Base-by-base conservation (phyloP, 2,329 filamentous ascomycete species). In the Nemania diffusa region DNA sequence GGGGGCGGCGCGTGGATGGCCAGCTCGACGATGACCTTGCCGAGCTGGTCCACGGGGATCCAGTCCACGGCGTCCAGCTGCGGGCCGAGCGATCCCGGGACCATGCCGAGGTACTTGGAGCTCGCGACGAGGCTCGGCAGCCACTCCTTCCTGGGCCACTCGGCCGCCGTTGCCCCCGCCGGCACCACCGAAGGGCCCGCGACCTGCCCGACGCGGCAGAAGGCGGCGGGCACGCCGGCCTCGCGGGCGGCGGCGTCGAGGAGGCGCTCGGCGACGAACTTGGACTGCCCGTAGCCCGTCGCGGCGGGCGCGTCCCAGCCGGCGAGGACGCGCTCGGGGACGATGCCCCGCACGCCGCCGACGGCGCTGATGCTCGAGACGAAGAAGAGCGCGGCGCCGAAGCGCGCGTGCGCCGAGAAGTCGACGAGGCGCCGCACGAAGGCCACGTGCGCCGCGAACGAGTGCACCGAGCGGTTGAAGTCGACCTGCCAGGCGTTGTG, bases 51-150 rank as follows among this genome's bases (percentile, higher is more conserved):
- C 9, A 73, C 69, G 2, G 72, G 68, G 44, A 73, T 53, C 69
- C 70, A 73, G 34, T 74, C 72, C 7, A 74, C 29, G 7, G 17
- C 27, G 6, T 66, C 61, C 22, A 67, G 46, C 17, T 24, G 46
- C 24, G 50, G 24, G 7, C 70, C 72, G 13, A 75, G 64, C 9
- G 69, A 64, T 3, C 32, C 50, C 0, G 74, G 75, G 5, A 77
- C 34, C 40, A 68, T 71, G 2, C 71, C 70, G 9, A 73, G 57
- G 37, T 71, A 68, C 29, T 62, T 67, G 5, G 71, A 71, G 57
- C 73, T 74, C 4, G 71, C 68, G 22, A 75, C 62, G n/a, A 73
- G 15, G 27, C 73, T 73, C 15, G 73, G 71, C n/a, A 74, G 24
- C 73, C 72, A 75, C 29, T 75, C 73, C 29, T 64, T 65, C 51